A percentile compares a stretch with the other conserved stretches of the same genome.
phyloP scores from a whole-genome alignment of 129 eudicot species.

The Smallanthus sonchifolius region DNA sequence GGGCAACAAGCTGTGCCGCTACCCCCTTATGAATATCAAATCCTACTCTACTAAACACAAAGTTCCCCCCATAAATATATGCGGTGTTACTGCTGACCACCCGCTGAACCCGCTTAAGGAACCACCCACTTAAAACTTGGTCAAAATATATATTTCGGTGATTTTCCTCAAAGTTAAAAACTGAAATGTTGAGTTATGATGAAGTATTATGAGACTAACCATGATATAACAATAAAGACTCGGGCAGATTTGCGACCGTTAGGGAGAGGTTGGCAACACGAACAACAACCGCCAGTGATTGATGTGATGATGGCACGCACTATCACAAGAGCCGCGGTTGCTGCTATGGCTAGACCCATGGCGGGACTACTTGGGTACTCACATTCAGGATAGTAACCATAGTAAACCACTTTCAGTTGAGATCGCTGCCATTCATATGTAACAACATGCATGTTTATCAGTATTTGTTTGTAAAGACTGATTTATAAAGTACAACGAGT shows the following conservation, averaged over 20 bases:
- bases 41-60: no score
- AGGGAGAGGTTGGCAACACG: constrained; percentile 12
- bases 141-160: no score
- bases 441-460: not conserved
- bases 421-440: not conserved
- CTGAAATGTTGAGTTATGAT: not conserved
- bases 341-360: constrained; percentile 24
- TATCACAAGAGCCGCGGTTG: constrained; percentile 15
- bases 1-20: no score
- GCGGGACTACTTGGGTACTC: constrained; percentile 26
- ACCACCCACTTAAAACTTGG: no score
- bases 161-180: not conserved
- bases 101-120: no score
- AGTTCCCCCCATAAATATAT: no score
- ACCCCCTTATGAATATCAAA: no score
- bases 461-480: not conserved
- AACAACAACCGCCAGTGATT: constrained; percentile 24
- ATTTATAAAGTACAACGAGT: not conserved
- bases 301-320: constrained; percentile 19
- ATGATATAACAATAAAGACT: constrained; percentile 17
- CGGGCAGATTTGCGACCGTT: not conserved
- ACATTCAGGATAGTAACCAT: constrained; percentile 1
- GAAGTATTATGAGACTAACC: not conserved
- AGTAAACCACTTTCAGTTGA: not conserved
- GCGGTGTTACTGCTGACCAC: no score